phyloP scores from a whole-genome alignment of 1,284 basidiomycete genomes.

The Puccinia horiana region DNA sequence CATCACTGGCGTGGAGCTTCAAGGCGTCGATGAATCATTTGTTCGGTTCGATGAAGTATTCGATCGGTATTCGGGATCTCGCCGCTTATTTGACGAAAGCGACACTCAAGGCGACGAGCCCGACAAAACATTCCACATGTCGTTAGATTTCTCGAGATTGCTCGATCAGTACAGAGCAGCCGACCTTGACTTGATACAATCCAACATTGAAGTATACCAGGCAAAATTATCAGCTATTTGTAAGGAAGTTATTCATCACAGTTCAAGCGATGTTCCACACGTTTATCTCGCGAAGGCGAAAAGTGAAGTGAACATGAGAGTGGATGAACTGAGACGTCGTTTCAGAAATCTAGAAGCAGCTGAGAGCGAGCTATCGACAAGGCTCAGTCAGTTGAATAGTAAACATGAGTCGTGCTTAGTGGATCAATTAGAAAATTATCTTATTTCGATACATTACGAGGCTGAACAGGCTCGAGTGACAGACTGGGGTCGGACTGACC shows the following conservation, averaged over 20 bases:
- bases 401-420: background rate
- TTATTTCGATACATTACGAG: slow-evolving; percentile 13
- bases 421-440: background rate
- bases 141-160: slow-evolving; percentile 25
- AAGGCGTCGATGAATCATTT: background rate
- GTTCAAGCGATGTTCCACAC: slow-evolving; percentile 4
- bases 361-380: slow-evolving; percentile 14
- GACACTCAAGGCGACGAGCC: background rate
- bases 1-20: slow-evolving; percentile 4
- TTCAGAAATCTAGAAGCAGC: slow-evolving; percentile 8
- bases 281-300: slow-evolving; percentile 3
- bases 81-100: background rate
- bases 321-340: background rate
- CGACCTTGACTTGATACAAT: slow-evolving; percentile 10
- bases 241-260: background rate
- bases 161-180: background rate
- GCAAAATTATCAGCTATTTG: slow-evolving; percentile 16
- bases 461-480: slow-evolving; percentile 16
- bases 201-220: background rate
- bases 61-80: background rate
- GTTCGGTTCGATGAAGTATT: slow-evolving; percentile 26
- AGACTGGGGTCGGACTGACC: slow-evolving; percentile 12
- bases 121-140: background rate
- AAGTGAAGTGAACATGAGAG: background rate
- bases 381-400: background rate